Percentiles rank a stretch among this genome's conserved stretches.
Conservation (phyloP, 176 grass and related monocot species). For the Carex kokanica region DNA sequence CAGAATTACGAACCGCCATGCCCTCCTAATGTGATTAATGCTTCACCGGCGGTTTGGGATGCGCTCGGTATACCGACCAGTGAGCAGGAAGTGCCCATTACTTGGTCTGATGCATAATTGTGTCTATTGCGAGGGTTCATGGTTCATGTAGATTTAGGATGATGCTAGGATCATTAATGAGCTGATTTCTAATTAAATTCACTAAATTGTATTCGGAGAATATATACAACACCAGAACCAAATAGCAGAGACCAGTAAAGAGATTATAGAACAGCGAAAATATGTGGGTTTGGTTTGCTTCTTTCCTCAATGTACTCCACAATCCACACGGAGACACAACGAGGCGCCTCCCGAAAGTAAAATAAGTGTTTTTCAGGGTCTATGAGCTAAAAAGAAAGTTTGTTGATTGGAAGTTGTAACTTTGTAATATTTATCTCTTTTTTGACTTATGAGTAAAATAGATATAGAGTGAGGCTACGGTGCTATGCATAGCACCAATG, state of each 20-base stretch:
- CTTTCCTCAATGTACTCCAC: too few species aligned
- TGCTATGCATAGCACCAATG: too few species aligned
- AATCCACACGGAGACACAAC: too few species aligned
- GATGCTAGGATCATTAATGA: background rate
- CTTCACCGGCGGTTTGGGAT: constrained; percentile 23
- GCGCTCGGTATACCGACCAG: constrained; percentile 22
- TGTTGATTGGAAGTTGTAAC: too few species aligned
- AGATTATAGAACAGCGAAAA: background rate
- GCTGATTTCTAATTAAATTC: background rate
- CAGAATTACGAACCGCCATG: constrained; percentile 28
- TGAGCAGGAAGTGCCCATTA: background rate
- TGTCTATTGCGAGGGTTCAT: too few species aligned
- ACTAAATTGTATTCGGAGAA: background rate
- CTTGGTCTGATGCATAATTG: constrained; percentile 34
- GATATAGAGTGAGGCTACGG: too few species aligned
- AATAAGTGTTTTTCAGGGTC: too few species aligned
- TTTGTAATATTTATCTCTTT: too few species aligned
- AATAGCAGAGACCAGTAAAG: background rate
- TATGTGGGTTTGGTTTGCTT: background rate
- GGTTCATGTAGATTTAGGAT: too few species aligned
- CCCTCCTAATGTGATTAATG: constrained; percentile 16
- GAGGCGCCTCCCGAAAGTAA: too few species aligned
- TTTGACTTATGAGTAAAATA: too few species aligned
- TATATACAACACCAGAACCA: background rate
- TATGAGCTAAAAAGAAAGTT: too few species aligned